These are phyloP conservation scores for Colletotrichum sp. DNA, from an alignment of 2,329 filamentous ascomycete species.

Conservation along the genomic window DNA sequence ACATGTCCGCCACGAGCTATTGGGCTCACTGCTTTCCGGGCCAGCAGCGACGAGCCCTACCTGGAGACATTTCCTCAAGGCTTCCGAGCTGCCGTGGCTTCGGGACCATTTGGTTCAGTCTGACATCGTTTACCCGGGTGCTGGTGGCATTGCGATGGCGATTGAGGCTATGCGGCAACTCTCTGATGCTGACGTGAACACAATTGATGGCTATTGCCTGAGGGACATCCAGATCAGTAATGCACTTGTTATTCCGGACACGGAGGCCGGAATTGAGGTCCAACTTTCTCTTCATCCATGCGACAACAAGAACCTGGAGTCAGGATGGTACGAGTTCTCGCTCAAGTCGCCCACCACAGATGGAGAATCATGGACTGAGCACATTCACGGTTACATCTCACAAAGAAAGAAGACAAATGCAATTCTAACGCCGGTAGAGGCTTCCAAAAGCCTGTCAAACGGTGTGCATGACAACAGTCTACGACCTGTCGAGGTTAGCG, in stretches of 20 bases:
- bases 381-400: not conserved
- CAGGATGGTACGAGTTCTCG: conserved; percentile 11
- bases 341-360: conserved; percentile 40
- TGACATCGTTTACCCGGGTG: conserved; percentile 44
- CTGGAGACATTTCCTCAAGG: conserved; percentile 7
- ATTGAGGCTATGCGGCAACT: conserved; percentile 20
- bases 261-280: not conserved
- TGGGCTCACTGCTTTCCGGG: not conserved
- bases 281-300: not conserved
- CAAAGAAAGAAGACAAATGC: conserved; percentile 24
- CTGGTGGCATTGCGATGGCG: conserved; percentile 36
- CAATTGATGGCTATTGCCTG: conserved; percentile 21
- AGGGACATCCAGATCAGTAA: conserved; percentile 23
- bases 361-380: conserved; percentile 37
- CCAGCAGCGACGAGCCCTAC: conserved; percentile 24
- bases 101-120: conserved; percentile 51
- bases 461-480: not conserved
- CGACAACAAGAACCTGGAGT: not conserved
- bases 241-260: conserved; percentile 12
- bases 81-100: conserved; percentile 47
- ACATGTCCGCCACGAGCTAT: conserved; percentile 7
- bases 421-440: not conserved
- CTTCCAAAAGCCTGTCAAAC: conserved; percentile 30
- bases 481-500: conserved; percentile 43
- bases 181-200: not conserved